Conservation (phyloP, 2,329 filamentous ascomycete species). For the Lecanicillium sp. region DNA sequence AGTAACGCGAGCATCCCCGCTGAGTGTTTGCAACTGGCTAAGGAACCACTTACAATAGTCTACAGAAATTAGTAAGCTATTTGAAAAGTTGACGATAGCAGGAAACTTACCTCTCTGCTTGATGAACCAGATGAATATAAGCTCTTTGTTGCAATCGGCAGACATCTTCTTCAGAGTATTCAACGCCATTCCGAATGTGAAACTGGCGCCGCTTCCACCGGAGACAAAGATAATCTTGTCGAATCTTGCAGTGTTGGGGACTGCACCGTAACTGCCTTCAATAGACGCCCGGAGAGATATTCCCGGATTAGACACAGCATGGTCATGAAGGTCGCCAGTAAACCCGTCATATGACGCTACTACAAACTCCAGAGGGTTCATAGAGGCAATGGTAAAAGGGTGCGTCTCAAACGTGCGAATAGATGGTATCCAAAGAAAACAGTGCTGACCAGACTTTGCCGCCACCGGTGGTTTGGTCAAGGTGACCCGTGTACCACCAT, state of each 20-base stretch:
- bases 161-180: slow-evolving; percentile 22
- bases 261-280: slow-evolving; percentile 51
- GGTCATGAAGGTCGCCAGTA: slow-evolving; percentile 44
- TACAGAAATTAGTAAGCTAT: slow-evolving; percentile 11
- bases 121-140: slow-evolving; percentile 33
- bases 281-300: slow-evolving; percentile 39
- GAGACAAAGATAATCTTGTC: slow-evolving; percentile 52
- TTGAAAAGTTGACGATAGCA: neutral
- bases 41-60: slow-evolving; percentile 29
- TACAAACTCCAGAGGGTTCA: slow-evolving; percentile 47
- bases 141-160: slow-evolving; percentile 13
- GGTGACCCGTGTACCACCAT: slow-evolving; percentile 46
- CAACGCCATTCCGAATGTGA: slow-evolving; percentile 34
- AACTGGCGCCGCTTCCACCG: slow-evolving; percentile 53
- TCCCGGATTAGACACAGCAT: slow-evolving; percentile 41
- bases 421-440: slow-evolving; percentile 54
- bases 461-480: slow-evolving; percentile 38
- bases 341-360: slow-evolving; percentile 51
- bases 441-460: slow-evolving; percentile 48
- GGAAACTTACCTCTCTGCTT: slow-evolving; percentile 24
- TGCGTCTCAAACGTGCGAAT: slow-evolving; percentile 51
- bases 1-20: slow-evolving; percentile 19
- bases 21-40: slow-evolving; percentile 23
- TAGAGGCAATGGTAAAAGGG: slow-evolving; percentile 52
- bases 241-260: slow-evolving; percentile 41